These are phyloP conservation scores for Termitomyces bulborhizus DNA, from an alignment of 768 basidiomycete genomes.

Conservation along the genomic window DNA sequence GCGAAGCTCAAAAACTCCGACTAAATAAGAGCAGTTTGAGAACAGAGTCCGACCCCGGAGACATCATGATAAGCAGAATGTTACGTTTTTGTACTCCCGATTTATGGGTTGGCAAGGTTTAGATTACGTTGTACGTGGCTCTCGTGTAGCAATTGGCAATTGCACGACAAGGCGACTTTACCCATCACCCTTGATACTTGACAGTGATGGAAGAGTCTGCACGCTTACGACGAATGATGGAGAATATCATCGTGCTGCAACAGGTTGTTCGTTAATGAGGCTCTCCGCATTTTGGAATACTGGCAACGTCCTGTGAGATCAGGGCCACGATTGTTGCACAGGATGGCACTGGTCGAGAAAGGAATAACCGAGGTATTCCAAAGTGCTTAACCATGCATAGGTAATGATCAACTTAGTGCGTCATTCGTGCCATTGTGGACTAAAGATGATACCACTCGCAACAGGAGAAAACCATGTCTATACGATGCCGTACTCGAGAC, in stretches of 20 bases:
- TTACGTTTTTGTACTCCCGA: no score
- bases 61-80: no score
- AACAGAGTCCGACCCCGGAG: not conserved
- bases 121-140: constrained; percentile 24
- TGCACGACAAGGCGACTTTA: constrained; percentile 38
- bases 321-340: constrained; percentile 32
- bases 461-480: no score
- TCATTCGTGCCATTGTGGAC: no score
- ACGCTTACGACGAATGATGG: not conserved
- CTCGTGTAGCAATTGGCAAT: constrained; percentile 36
- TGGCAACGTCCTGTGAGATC: constrained; percentile 36
- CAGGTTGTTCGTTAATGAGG: constrained; percentile 32
- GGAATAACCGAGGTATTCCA: constrained; percentile 43
- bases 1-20: not conserved
- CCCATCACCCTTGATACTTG: constrained; percentile 37
- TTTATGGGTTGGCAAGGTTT: not conserved
- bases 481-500: no score
- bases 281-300: constrained; percentile 48
- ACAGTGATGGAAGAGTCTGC: constrained; percentile 38
- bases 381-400: constrained; percentile 25
- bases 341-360: constrained; percentile 33
- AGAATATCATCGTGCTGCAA: constrained; percentile 31
- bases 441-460: no score
- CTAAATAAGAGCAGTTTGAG: not conserved
- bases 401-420: no score